phyloP scores from a whole-genome alignment of 495 filamentous ascomycete genomes.

The Venustampulla echinocandica region DNA sequence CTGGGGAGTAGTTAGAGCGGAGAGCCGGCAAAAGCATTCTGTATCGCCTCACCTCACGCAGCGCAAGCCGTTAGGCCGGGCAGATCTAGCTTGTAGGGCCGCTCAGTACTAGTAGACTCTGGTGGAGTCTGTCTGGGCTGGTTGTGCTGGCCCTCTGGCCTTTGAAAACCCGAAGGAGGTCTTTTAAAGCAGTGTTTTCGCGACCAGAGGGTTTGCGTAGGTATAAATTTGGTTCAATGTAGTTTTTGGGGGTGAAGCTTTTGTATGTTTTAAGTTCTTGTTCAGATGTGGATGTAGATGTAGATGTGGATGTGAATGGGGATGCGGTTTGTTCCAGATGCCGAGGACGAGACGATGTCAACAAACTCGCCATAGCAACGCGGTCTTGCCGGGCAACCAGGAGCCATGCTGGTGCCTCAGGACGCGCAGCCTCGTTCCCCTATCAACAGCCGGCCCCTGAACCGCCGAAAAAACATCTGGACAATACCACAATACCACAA shows the following conservation, averaged over 20 bases:
- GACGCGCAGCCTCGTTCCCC: too few relatives aligned
- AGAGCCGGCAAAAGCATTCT: constrained; percentile 4
- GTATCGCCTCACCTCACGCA: constrained; percentile 56
- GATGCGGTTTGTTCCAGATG: not conserved
- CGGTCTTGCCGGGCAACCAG: not conserved
- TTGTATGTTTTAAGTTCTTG: not conserved
- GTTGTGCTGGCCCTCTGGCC: constrained; percentile 20
- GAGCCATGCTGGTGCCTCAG: too few relatives aligned
- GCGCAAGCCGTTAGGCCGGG: constrained; percentile 65
- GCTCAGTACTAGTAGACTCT: constrained; percentile 37
- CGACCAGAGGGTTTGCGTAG: constrained; percentile 9
- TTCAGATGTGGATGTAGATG: constrained; percentile 8
- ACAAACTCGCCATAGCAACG: not conserved
- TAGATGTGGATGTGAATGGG: not conserved
- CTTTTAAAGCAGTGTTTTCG: not conserved
- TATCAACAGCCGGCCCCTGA: too few relatives aligned
- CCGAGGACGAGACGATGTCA: not conserved
- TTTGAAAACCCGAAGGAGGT: constrained; percentile 1
- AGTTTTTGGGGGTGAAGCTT: not conserved
- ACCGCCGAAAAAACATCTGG: too few relatives aligned
- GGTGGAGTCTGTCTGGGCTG: constrained; percentile 22
- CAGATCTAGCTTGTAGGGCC: constrained; percentile 29
- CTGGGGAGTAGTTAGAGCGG: constrained; percentile 26
- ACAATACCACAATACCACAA: too few relatives aligned
- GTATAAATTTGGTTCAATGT: not conserved